These are phyloP conservation scores for Solanum chmielewskii DNA, from an alignment of 257 asterid species.

Conservation along the genomic window DNA sequence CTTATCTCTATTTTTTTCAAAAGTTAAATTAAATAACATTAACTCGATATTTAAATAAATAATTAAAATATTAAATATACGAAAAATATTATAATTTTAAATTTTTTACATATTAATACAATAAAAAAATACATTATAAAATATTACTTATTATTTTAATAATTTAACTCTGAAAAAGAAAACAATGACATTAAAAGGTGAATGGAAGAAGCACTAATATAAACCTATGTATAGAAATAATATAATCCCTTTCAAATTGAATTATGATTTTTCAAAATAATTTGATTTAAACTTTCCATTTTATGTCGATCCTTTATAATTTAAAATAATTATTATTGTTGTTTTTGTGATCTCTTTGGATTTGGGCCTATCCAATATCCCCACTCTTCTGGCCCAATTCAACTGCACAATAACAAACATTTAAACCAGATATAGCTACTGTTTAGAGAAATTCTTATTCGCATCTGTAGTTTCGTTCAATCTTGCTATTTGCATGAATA, in stretches of 20 bases:
- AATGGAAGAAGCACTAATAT: not conserved
- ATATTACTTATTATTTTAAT: no score
- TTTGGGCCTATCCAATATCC: not conserved
- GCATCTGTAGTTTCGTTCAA: not conserved
- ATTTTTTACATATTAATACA: no score
- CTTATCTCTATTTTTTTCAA: no score
- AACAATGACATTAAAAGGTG: not conserved
- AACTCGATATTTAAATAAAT: no score
- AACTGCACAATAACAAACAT: not conserved
- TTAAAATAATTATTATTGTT: no score
- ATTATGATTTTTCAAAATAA: not conserved
- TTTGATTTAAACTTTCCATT: not conserved
- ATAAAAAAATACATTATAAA: no score
- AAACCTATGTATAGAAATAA: not conserved
- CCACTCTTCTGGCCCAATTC: not conserved
- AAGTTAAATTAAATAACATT: no score
- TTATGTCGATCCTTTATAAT: not conserved
- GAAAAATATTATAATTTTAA: no score
- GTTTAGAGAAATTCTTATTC: no score
- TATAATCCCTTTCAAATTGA: not conserved
- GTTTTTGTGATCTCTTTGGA: not conserved
- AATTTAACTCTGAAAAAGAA: no score
- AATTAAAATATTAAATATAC: no score
- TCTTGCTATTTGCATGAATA: not conserved
- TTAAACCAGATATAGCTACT: not conserved